Evolutionary conservation across 441 rosid genomes (phyloP), one percentile per base, ranked within the genome.

Genomic region (Gossypium davidsonii): DNA sequence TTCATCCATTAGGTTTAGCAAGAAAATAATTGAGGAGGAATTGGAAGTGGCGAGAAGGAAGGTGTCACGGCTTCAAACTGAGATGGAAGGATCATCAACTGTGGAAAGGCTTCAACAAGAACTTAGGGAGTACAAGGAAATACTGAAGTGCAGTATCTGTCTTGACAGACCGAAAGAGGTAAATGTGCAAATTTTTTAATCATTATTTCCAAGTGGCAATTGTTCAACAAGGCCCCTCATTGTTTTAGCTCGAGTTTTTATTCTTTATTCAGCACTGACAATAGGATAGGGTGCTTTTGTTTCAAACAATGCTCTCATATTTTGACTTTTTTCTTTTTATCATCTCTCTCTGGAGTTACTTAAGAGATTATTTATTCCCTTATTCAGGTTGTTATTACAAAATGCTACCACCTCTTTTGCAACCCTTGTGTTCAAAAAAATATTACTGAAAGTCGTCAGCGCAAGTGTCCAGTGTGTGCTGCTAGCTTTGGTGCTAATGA

Each of bases 401-500:
- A 89, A 76, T 96, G 99, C 87, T 96, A 81, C 83, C 98, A 93
- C 76, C 80, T 96, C 80, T 93, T 96, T 83, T 96, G 99, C 91
- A 87, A 83, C 72, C 83, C 87, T 53, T 96, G 99, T 78, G 87
- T 96, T 42, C 97, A 91, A 79, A 93, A 79, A 82, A 79, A 5
- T 1, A 11, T 55, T 8, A 9, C 12, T 2, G 59, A 20, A 25
- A 58, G 62, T 58, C 37, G 25, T 46, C 94, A 89, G 46, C 89
- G 95, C 70, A 95, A 93, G 81, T 95, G 99, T 79, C 99, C 97
- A 1, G 83, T 81, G 2, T 95, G 99, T 74, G 82, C 87, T 18
- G 84, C 90, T 52, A 93, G 91, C 84, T 93, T 95, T 72, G 93
- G 98, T 55, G 79, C 82, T n/a, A 93, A 95, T 59, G 98, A 95